Base-by-base conservation (phyloP, 768 basidiomycete genomes). In the Candolleomyces eurysporus region DNA sequence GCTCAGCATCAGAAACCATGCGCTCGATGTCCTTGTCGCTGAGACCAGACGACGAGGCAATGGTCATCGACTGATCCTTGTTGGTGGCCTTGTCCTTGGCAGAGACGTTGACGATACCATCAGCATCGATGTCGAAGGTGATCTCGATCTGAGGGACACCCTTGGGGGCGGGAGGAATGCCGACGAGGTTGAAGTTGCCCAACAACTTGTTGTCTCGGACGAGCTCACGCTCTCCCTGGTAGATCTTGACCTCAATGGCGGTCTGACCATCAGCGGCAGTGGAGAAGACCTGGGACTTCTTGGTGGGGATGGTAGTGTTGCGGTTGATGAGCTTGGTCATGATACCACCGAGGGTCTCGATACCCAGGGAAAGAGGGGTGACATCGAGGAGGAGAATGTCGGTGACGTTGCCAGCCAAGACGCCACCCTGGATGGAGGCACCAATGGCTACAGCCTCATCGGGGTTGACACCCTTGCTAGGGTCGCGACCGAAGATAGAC, bases 211-310 rank as follows among this genome's bases (percentile, higher is more conserved):
- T 98, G 81, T 98, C 97, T 59, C 92, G 84, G 60, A 98, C 96
- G 67, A 98, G 87, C 73, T 98, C 97, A 80, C 97, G 96, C 82
- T 99, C 97, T 71, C 97, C 97, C 79, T 99, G 97, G 84, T 87
- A 99, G 68, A 99, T 95, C 87, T 98, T 98, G 76, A 99, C 96
- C 75, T 98, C 96, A 66, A 99, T 98, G 42, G 96, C 96, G n/a
- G 92, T 96, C 78, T 99, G 97, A 57, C 97, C 96, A 64, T 99
- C 97, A 43, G 96, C 96, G 45, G 97, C 96, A 16, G 97, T 99
- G 4, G 96, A 98, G 85, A 99, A 98, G 48, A 90, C 91, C 75
- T 98, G 96, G 0, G 94, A 95, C 85, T 99, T 99, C 85, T 99
- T 99, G 67, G 96, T 98, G 5, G 97, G 97, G 77, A 98, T 98